phyloP scores from a whole-genome alignment of 768 basidiomycete genomes.

The Boletus eberwhitei region DNA sequence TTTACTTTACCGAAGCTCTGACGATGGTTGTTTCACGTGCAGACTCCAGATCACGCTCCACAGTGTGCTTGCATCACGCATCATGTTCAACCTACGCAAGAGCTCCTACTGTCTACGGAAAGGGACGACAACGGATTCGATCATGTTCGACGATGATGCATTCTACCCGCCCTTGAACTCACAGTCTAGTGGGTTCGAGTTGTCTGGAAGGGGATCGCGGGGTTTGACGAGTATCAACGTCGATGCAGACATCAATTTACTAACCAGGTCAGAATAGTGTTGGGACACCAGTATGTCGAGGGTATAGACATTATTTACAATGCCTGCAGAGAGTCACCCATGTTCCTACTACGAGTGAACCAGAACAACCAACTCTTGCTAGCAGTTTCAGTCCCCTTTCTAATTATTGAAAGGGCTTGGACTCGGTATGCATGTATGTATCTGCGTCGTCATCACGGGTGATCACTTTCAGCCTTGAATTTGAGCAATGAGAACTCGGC shows the following conservation, averaged over 20 bases:
- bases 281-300: not conserved
- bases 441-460: too few species aligned
- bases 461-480: too few species aligned
- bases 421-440: too few species aligned
- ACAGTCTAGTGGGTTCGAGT: not conserved
- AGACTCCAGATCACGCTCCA: conserved; percentile 6
- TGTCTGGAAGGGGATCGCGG: not conserved
- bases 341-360: not conserved
- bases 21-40: not conserved
- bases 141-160: not conserved
- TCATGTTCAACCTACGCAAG: conserved; percentile 13
- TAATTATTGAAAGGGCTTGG: too few species aligned
- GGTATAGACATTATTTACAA: not conserved
- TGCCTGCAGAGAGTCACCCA: not conserved
- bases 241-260: not conserved
- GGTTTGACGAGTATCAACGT: not conserved
- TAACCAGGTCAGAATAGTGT: too few species aligned
- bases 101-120: not conserved
- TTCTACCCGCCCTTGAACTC: not conserved
- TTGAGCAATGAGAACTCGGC: too few species aligned
- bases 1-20: not conserved
- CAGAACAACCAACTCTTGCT: not conserved
- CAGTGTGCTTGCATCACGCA: conserved; percentile 9
- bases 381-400: too few species aligned
- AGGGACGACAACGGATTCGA: not conserved